These are phyloP conservation scores for Jamesozyma gamospora DNA, from an alignment of 805 yeast genomes.

Conservation along the genomic window DNA sequence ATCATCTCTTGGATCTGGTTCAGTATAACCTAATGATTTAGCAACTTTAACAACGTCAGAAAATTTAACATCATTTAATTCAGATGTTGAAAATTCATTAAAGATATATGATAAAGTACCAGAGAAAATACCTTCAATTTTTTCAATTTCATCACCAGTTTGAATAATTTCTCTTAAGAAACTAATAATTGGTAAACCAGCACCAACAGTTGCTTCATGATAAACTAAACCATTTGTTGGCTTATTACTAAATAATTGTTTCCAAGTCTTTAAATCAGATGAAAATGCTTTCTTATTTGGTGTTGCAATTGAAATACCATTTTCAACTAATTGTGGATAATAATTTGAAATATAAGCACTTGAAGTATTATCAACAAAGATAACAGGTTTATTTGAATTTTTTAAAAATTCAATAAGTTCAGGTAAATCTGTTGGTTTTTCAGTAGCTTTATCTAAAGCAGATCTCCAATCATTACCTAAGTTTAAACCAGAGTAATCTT, in stretches of 20 bases:
- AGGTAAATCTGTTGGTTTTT: conserved; percentile 40
- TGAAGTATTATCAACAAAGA: conserved; percentile 91
- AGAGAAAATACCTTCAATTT: conserved; percentile 91
- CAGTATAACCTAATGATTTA: conserved; percentile 88
- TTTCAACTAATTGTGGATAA: conserved; percentile 63
- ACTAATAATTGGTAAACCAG: conserved; percentile 90
- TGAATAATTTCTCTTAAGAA: conserved; percentile 78
- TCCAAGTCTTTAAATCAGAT: conserved; percentile 64
- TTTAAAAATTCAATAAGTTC: conserved; percentile 55
- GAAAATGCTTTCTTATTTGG: conserved; percentile 98
- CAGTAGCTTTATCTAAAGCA: conserved; percentile 36
- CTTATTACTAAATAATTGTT: conserved; percentile 54
- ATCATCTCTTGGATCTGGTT: conserved; percentile 99
- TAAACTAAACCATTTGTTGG: conserved; percentile 62
- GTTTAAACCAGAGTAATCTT: conserved; percentile 63
- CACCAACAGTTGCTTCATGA: conserved; percentile 98
- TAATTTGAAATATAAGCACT: conserved; percentile 64
- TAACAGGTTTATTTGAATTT: conserved; percentile 61
- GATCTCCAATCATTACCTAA: conserved; percentile 44
- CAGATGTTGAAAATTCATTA: conserved; percentile 77
- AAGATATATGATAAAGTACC: conserved; percentile 94
- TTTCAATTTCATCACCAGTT: conserved; percentile 88
- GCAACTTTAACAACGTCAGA: conserved; percentile 87
- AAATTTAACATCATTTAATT: conserved; percentile 55
- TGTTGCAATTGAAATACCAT: conserved; percentile 88